Evolutionary conservation across 2,329 filamentous ascomycete species (phyloP).

Genomic region (Clarireedia paspali): DNA sequence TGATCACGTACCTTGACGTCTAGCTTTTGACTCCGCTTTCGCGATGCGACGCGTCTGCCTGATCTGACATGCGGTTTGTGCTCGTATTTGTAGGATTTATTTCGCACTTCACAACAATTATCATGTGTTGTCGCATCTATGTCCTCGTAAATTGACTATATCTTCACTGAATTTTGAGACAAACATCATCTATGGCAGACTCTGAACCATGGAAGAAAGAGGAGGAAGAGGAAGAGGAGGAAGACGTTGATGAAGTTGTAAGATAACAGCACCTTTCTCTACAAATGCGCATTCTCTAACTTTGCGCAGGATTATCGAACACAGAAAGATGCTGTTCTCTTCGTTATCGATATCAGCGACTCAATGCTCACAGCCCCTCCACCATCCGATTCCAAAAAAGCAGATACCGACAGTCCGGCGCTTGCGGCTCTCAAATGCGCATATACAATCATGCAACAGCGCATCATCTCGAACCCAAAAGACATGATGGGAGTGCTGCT

Average conservation of each 20-base stretch:
- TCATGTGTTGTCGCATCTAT: too few species aligned
- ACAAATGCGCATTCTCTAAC: neutral
- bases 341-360: slow-evolving; percentile 84
- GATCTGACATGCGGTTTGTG: neutral
- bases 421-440: slow-evolving; percentile 87
- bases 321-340: slow-evolving; percentile 95
- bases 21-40: neutral
- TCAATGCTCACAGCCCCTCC: slow-evolving; percentile 74
- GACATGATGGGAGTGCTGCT: slow-evolving; percentile 96
- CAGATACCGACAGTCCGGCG: slow-evolving; percentile 68
- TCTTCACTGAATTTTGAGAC: neutral
- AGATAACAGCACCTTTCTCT: slow-evolving; percentile 10
- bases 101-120: too few species aligned
- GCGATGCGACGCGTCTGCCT: slow-evolving; percentile 6
- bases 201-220: slow-evolving; percentile 29
- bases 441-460: slow-evolving; percentile 93
- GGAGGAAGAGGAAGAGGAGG: slow-evolving; percentile 66
- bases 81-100: neutral
- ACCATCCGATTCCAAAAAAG: slow-evolving; percentile 61
- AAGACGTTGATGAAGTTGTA: slow-evolving; percentile 59
- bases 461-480: slow-evolving; percentile 91
- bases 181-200: slow-evolving; percentile 16
- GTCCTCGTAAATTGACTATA: neutral
- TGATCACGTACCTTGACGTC: neutral
- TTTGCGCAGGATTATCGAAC: slow-evolving; percentile 68